These are phyloP conservation scores for Orbilia quercus DNA, from an alignment of 2,329 filamentous ascomycete genomes.

Conservation along the genomic window DNA sequence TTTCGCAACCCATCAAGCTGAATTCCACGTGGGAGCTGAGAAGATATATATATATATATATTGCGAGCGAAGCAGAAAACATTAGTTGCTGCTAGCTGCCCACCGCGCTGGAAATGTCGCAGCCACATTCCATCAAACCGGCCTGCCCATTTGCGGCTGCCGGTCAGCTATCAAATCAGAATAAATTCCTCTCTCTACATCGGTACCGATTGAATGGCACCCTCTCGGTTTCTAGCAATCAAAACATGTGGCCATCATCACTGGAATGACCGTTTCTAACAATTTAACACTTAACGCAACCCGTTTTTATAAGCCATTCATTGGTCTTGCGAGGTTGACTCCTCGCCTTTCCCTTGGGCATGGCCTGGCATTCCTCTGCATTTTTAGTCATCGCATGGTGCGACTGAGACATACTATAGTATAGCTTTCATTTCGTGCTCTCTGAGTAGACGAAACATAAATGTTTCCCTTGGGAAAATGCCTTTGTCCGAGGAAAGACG, in stretches of 20 bases:
- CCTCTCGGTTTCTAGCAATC: conserved; percentile 1
- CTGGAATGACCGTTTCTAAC: conserved; percentile 49
- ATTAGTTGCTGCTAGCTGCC: too few species aligned
- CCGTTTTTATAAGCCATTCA: conserved; percentile 21
- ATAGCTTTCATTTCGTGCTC: conserved; percentile 4
- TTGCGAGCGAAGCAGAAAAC: background rate
- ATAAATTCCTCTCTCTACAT: conserved; percentile 16
- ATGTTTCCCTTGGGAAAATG: background rate
- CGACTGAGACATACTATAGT: conserved; percentile 50
- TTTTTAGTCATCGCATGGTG: conserved; percentile 48
- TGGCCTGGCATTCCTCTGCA: conserved; percentile 1
- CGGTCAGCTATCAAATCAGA: conserved; percentile 32
- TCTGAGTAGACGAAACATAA: background rate
- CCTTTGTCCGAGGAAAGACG: conserved; percentile 4
- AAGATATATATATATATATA: background rate
- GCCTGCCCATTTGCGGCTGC: conserved; percentile 37
- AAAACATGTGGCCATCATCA: conserved; percentile 32
- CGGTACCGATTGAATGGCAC: conserved; percentile 41
- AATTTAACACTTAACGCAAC: background rate
- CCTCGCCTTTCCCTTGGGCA: conserved; percentile 22
- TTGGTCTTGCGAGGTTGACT: conserved; percentile 18
- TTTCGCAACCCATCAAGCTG: conserved; percentile 34
- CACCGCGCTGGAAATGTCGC: conserved; percentile 14
- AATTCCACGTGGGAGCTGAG: conserved; percentile 33
- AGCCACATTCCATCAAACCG: conserved; percentile 46